Evolutionary conservation across 768 basidiomycete genomes (phyloP), one percentile per base, ranked within the genome.

Genomic region (Suillus sp.): DNA sequence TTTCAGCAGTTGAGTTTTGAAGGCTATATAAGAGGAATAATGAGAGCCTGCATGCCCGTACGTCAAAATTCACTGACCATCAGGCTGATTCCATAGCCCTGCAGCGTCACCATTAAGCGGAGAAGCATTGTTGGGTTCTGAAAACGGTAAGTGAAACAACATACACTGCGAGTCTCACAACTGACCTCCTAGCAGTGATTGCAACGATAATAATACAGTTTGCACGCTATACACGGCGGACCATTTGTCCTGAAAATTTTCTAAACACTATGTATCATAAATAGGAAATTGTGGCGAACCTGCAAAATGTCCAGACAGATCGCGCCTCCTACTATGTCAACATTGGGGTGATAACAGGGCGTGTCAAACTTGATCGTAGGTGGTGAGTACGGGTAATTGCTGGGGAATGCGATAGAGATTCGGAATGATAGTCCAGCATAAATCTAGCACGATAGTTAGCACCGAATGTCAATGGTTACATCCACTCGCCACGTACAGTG

Each of bases 81-180:
- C 84, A n/a, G 86, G 83, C 42, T 83, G 81, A 65, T 80, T 83
- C 95, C 95, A 96, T 25, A 95, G 78, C 20, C 83, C 81, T 4
- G 94, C 91, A 2, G 95, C 95, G 67, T 96, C 94, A 8, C 88
- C 80, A 72, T 96, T 96, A 63, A 96, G 78, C 8, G 95, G 95
- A 7, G 93, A 95, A 18, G 90, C 91, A 72, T 95, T 96, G 81
- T 96, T 96, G 32, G 94, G 95, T 75, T 96, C 94, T 93, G 69
- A 38, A 55, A 34, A 62, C 45, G 20, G 59, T 25, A 32, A 40
- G 43, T 63, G 34, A 61, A 32, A 25, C 62, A 22, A 58, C 18
- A 43, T n/a, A 20, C n/a, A 55, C 6, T 51, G 55, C 53, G 32
- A 56, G 56, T 22, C 56, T 47, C 8, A 14, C 1, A n/a, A 76